phyloP scores from a whole-genome alignment of 1,284 basidiomycete species.

The Ceratobasidium sp. region DNA sequence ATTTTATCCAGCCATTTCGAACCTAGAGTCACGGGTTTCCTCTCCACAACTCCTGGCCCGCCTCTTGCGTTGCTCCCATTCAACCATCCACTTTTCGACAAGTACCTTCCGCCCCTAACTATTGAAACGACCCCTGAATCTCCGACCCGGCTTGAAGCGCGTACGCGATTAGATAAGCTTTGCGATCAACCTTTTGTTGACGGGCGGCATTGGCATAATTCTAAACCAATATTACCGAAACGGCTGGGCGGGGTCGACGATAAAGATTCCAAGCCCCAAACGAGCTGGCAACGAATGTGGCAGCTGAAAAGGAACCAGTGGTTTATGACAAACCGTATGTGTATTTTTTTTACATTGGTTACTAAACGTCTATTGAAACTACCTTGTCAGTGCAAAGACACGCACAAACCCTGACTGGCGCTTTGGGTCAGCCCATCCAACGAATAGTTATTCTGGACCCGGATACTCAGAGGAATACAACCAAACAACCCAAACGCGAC shows the following conservation, averaged over 20 bases:
- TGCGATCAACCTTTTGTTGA: conserved; percentile 61
- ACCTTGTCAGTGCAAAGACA: conserved; percentile 63
- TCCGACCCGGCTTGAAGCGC: conserved; percentile 40
- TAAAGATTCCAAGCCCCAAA: conserved; percentile 45
- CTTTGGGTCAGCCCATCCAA: conserved; percentile 66
- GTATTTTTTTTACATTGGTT: neutral
- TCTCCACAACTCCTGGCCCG: neutral
- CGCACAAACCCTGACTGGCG: conserved; percentile 74
- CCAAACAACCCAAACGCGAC: conserved; percentile 42
- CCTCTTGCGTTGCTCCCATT: conserved; percentile 64
- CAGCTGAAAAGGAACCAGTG: conserved; percentile 65
- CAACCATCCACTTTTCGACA: conserved; percentile 65
- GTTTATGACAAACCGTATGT: conserved; percentile 62
- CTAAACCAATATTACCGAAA: conserved; percentile 66
- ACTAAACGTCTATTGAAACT: neutral
- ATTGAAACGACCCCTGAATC: conserved; percentile 54
- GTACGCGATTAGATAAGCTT: conserved; percentile 20
- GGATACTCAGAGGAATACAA: conserved; percentile 11
- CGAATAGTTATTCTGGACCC: conserved; percentile 66
- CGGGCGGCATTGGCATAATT: conserved; percentile 71
- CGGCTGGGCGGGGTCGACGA: conserved; percentile 66
- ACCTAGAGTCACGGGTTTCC: neutral
- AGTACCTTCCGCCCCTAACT: conserved; percentile 61
- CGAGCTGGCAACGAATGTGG: conserved; percentile 59
- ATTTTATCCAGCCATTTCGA: conserved; percentile 49